Base-by-base conservation (phyloP, 495 filamentous ascomycete species). In the Saxispiralis lemnorum region DNA sequence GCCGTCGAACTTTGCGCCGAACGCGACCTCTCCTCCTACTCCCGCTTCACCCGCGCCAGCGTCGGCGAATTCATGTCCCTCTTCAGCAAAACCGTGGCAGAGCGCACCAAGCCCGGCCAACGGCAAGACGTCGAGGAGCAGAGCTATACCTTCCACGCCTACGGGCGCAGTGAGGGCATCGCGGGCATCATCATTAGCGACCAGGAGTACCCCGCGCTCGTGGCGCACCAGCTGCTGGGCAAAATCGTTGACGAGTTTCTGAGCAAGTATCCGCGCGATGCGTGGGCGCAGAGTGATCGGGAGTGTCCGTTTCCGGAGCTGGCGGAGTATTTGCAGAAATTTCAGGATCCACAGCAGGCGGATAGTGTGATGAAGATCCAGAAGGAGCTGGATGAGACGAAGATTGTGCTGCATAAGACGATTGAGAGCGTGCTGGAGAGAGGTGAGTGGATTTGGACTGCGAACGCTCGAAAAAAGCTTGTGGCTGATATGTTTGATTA, bases 321-420 rank as follows among this genome's bases (percentile, higher is more conserved):
- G 10, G 75, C 81, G 57, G 83, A 85, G 32, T 83, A 89, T 61
- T 51, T 56, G 40, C 38, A 38, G 13, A 58, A 58, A 36, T 58
- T 56, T 35, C 55, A 58, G 46, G 55, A 58, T 47, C 55, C 55
- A 35, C 36, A 41, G 38, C 31, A 44, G 46, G 55, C 55, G 38
- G 55, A 58, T 46, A 53, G 55, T 32, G 75, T 97, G 41, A 66
- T 68, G 54, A 82, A 89, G 70, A 94, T 96, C 52, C 92, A 96
- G 65, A 79, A 83, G 64, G 87, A 97, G 64, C 69, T 97, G 48
- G 86, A 95, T 51, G 86, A 95, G 71, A 97, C 92, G 44, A 97
- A 95, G 75, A 89, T 94, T 57, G 78, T 93, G 35, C 71, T 97
- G 45, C 85, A 94, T 64, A 92, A 94, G 74, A 89, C 84, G n/a